Evolutionary conservation across 352 stramenopile genomes (phyloP), one percentile per base, ranked within the genome.

Genomic region (Phytophthora palmivora): DNA sequence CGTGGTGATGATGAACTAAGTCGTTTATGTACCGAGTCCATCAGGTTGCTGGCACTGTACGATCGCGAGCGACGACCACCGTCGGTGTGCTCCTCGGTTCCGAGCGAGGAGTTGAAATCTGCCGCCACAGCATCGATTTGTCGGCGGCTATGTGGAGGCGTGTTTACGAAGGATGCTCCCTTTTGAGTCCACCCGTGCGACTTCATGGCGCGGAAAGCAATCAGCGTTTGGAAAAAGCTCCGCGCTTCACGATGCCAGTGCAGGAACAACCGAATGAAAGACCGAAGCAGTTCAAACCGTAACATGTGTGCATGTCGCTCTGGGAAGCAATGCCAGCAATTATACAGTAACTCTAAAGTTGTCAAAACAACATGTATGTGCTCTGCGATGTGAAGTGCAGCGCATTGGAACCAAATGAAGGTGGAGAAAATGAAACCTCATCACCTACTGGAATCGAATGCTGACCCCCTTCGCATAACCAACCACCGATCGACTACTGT

Each of bases 181-280:
- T 89, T 89, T 36, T 95, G 88, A 5, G 87, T 96, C 86, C 87
- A 96, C 18, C 79, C 87, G 46, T 95, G 86, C 0, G 88, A 43
- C 69, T 96, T 96, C 82, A 95, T 90, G 1, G 82, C 88, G 21
- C 88, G 82, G 50, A 89, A 93, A 22, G 88, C 88, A 48, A 95
- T 91, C 36, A 96, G 60, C 10, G 84, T 95, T 44, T 96, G 88
- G 67, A 85, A 96, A 58, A 96, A 96, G 57, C 87, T 78, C 9
- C 88, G 86, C 22, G 94, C 85, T 82, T 96, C 88, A 50, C 86
- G 80, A 70, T 95, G 83, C 88, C 88, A 96, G 51, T 96, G 88
- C 38, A 96, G 43, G 48, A 96, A 96, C 8, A 95, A 57, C 8
- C 88, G 83, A 10, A 85, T 57, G 49, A 96, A 96, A 12, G 80